Evolutionary conservation across 164 flowering plant species (phyloP).

Genomic region (Sedum album): DNA sequence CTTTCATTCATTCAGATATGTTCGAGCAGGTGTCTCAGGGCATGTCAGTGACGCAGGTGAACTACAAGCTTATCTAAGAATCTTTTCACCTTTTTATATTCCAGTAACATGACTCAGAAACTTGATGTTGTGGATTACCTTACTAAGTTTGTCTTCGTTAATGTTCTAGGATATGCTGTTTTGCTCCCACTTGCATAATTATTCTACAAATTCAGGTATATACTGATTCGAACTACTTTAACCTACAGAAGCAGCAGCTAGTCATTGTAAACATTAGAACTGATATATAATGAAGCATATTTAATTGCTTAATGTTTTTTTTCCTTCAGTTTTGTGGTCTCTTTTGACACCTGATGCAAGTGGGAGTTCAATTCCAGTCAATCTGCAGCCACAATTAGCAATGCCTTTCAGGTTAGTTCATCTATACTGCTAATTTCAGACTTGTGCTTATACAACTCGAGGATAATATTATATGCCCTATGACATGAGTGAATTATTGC

Average conservation of each 20-base stretch:
- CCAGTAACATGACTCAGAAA: background rate
- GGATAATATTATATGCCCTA: too few relatives aligned
- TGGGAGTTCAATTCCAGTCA: constrained; percentile 1
- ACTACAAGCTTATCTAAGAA: background rate
- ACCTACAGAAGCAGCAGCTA: background rate
- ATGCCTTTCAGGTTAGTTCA: constrained; percentile 1
- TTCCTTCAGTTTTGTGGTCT: background rate
- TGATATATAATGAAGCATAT: too few relatives aligned
- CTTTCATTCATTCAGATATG: background rate
- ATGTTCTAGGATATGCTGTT: background rate
- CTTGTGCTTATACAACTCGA: too few relatives aligned
- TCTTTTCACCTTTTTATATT: background rate
- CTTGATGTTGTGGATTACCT: background rate
- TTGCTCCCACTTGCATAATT: background rate
- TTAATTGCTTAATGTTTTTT: too few relatives aligned
- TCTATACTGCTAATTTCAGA: too few relatives aligned
- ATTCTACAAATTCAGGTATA: background rate
- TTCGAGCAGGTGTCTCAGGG: background rate
- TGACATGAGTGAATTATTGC: too few relatives aligned
- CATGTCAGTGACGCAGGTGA: background rate
- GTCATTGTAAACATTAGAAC: too few relatives aligned
- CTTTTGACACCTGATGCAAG: background rate
- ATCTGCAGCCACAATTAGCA: background rate
- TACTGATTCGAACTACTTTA: background rate
- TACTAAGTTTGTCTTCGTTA: background rate